Base-by-base conservation (phyloP, 495 filamentous ascomycete species). In the Daldinia grandis region DNA sequence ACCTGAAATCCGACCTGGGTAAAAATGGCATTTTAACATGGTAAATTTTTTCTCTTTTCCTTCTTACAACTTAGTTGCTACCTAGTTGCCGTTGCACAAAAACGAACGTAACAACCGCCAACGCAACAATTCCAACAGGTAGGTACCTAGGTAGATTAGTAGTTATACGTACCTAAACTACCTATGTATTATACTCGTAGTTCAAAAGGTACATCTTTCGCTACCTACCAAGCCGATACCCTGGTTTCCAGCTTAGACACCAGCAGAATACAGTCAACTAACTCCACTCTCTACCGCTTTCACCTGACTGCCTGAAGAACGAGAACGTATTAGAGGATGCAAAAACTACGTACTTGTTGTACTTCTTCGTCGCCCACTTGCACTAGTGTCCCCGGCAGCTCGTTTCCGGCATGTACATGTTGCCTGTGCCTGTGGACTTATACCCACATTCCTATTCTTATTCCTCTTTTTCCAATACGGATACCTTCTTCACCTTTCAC, bases 281-380 rank as follows among this genome's bases (percentile, higher is more conserved):
- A 64, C 69, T 72, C 69, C 69, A 72, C 69, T 69, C 64, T 66
- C 68, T 21, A 33, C 21, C 68, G 61, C 61, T 61, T 56, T 66
- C 68, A 64, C 73, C 72, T 76, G 66, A 76, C 66, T 76, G 74
- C 69, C 69, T 53, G 64, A 64, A 66, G 58, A 76, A 76, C 74
- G 74, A 76, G 64, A 31, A 25, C 14, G 49, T 25, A 53, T 57
- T 37, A 38, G 49, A 68, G 40, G 37, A 56, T 65, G 69, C 64
- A 64, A 44, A 31, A 44, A 25, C 61, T 61, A 72, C 27, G 60
- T 69, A 64, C 64, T 53, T 15, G 25, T 25, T 51, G 25, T 53
- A 27, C 27, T 53, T 49, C 58, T 66, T 51, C 60, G 17, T 66
- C 57, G 65, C 65, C 70, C 68, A 61, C 75, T 56, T 56, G 64